Evolutionary conservation across 306 rosid species (phyloP).

Genomic region (Cucumis melo): DNA sequence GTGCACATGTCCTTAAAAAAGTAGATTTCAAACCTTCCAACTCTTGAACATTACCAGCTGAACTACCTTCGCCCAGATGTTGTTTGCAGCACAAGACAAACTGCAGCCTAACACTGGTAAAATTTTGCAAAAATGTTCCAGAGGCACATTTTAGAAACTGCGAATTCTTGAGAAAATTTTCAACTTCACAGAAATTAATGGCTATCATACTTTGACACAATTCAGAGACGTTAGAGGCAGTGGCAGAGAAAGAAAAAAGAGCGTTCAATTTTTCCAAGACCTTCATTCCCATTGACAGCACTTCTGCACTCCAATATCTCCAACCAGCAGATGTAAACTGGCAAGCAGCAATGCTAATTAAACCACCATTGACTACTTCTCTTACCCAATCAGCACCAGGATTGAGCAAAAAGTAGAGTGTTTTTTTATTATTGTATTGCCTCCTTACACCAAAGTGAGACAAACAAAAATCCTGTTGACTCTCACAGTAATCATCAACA

Average conservation of each 20-base stretch:
- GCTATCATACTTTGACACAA: constrained; percentile 19
- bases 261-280: constrained; percentile 28
- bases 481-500: constrained; percentile 4
- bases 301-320: constrained; percentile 35
- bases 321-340: constrained; percentile 21
- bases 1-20: constrained; percentile 33
- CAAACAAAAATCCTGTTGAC: constrained; percentile 25
- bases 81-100: constrained; percentile 31
- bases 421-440: constrained; percentile 3
- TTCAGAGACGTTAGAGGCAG: constrained; percentile 4
- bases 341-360: constrained; percentile 12
- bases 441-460: constrained; percentile 30
- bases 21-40: constrained; percentile 20
- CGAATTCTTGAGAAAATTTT: constrained; percentile 21
- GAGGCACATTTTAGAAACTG: constrained; percentile 2
- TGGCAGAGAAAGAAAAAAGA: constrained; percentile 16
- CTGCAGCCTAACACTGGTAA: constrained; percentile 17
- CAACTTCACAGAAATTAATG: constrained; percentile 24
- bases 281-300: constrained; percentile 20
- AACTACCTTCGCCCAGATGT: constrained; percentile 7
- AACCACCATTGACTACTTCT: constrained; percentile 20
- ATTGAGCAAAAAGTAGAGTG: constrained; percentile 19
- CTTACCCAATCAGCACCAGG: constrained; percentile 38
- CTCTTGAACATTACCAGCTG: not conserved
- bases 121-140: not conserved